Conservation (phyloP, 2,329 filamentous ascomycete genomes). For the Leptographium procerum region DNA sequence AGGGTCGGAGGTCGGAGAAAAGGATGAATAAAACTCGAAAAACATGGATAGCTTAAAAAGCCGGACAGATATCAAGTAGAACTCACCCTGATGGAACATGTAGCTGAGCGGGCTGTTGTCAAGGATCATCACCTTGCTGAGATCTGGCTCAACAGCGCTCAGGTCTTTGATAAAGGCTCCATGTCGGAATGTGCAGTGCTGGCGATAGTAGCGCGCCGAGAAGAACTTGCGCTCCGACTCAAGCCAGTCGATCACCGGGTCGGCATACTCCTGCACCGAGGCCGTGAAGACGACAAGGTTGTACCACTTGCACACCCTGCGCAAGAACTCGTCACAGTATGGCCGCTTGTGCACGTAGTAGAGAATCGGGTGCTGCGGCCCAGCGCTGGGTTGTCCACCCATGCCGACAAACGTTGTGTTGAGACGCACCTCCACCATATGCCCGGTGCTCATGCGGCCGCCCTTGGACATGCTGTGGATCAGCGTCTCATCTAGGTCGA, state of each 20-base stretch:
- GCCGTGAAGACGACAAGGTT: slow-evolving; percentile 95
- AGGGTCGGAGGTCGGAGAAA: not conserved
- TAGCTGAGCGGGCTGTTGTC: slow-evolving; percentile 98
- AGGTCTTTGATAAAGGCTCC: slow-evolving; percentile 98
- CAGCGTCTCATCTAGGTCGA: slow-evolving; percentile 92
- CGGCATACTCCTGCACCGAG: slow-evolving; percentile 95
- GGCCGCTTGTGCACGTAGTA: slow-evolving; percentile 99
- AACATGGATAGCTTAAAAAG: not conserved
- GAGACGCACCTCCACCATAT: slow-evolving; percentile 97
- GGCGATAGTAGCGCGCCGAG: slow-evolving; percentile 82
- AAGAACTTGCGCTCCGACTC: slow-evolving; percentile 97
- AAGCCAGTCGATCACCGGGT: slow-evolving; percentile 97
- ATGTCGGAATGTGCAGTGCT: slow-evolving; percentile 92
- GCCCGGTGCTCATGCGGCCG: slow-evolving; percentile 86
- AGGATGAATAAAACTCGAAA: slow-evolving; percentile 1
- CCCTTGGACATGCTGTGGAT: slow-evolving; percentile 98
- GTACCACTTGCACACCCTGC: slow-evolving; percentile 94
- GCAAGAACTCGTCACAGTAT: slow-evolving; percentile 90
- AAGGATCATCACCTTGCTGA: slow-evolving; percentile 97
- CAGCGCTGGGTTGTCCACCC: slow-evolving; percentile 53
- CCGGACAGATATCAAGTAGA: too few relatives aligned
- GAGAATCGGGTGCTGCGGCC: slow-evolving; percentile 87
- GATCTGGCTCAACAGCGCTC: slow-evolving; percentile 86
- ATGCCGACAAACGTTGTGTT: slow-evolving; percentile 59
- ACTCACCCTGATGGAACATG: slow-evolving; percentile 90